A percentile compares a stretch with the other conserved stretches of the same genome.
These are phyloP conservation scores for Lactifluus pinguis DNA, from an alignment of 768 basidiomycete genomes.

Conservation along the genomic window DNA sequence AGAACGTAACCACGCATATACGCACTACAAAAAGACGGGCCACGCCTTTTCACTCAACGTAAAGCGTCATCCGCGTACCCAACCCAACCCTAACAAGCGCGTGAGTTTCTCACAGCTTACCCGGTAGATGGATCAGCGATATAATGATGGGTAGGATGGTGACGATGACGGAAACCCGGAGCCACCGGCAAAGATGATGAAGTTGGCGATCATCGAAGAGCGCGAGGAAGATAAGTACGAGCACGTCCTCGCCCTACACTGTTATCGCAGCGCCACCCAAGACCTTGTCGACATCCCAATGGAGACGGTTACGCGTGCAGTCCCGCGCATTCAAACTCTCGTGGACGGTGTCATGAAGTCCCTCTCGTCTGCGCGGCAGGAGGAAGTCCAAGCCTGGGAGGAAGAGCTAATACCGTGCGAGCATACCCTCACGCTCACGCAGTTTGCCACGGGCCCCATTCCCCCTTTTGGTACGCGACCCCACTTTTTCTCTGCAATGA, in stretches of 20 bases:
- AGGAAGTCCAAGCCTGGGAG: constrained; percentile 96
- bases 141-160: constrained; percentile 3
- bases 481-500: background rate
- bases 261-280: constrained; percentile 60
- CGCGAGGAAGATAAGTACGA: constrained; percentile 87
- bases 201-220: constrained; percentile 81
- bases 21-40: constrained; percentile 61
- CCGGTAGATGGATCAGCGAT: no score
- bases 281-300: constrained; percentile 38
- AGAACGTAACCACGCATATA: constrained; percentile 60
- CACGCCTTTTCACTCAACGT: constrained; percentile 79
- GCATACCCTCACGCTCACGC: constrained; percentile 56
- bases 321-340: constrained; percentile 43
- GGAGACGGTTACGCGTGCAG: constrained; percentile 31
- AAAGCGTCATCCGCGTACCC: constrained; percentile 59
- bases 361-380: constrained; percentile 83
- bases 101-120: constrained; percentile 34
- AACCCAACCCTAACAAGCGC: constrained; percentile 33
- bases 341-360: constrained; percentile 67
- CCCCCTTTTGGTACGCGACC: constrained; percentile 40
- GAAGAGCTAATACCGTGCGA: constrained; percentile 86
- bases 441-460: constrained; percentile 39
- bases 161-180: constrained; percentile 49
- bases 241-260: constrained; percentile 51
- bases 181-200: constrained; percentile 84